Evolutionary conservation across 768 basidiomycete genomes (phyloP).

Genomic region (Erythrobasidium yunnanense): DNA sequence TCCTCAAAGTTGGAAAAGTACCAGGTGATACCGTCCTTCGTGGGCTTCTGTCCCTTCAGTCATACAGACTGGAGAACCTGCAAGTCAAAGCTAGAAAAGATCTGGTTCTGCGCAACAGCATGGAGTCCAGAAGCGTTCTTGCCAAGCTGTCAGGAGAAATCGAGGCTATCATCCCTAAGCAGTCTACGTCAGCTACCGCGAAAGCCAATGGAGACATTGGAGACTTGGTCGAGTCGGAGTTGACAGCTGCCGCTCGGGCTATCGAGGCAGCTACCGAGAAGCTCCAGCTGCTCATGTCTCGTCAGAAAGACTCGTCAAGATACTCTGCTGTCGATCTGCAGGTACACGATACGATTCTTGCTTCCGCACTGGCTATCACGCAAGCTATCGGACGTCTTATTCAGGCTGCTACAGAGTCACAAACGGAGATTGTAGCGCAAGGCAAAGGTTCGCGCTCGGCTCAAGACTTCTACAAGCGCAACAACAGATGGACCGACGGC

Average conservation of each 20-base stretch:
- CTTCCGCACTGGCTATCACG: slow-evolving; percentile 88
- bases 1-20: slow-evolving; percentile 67
- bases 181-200: slow-evolving; percentile 58
- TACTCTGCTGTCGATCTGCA: slow-evolving; percentile 85
- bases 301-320: slow-evolving; percentile 74
- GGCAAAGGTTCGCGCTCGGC: slow-evolving; percentile 82
- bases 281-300: slow-evolving; percentile 77
- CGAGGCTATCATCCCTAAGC: slow-evolving; percentile 75
- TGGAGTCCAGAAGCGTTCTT: slow-evolving; percentile 69
- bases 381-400: slow-evolving; percentile 88
- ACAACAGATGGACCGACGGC: slow-evolving; percentile 99
- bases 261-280: slow-evolving; percentile 88
- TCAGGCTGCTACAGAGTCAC: slow-evolving; percentile 90
- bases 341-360: slow-evolving; percentile 93
- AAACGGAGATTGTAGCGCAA: slow-evolving; percentile 93
- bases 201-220: slow-evolving; percentile 86
- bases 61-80: slow-evolving; percentile 78
- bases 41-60: slow-evolving; percentile 91
- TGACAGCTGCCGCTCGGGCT: slow-evolving; percentile 80
- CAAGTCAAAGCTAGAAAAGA: slow-evolving; percentile 62
- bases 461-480: slow-evolving; percentile 98
- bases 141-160: slow-evolving; percentile 75
- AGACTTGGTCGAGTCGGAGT: slow-evolving; percentile 90
- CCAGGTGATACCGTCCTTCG: slow-evolving; percentile 80
- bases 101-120: slow-evolving; percentile 77